Conservation (phyloP, 768 basidiomycete genomes). For the Naganishia onofrii region DNA sequence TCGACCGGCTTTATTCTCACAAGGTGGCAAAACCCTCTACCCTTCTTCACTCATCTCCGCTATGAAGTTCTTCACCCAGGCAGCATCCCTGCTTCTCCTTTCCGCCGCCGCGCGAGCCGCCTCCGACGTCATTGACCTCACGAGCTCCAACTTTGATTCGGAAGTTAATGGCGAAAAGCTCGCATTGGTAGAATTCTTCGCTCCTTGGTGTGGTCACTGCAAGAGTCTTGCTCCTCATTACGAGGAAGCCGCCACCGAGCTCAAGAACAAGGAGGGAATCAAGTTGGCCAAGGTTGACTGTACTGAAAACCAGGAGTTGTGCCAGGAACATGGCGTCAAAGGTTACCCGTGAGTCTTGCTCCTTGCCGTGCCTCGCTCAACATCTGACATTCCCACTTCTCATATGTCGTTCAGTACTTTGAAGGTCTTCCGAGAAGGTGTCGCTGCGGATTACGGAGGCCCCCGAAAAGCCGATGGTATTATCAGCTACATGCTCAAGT, state of each 20-base stretch:
- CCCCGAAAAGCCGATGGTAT: constrained; percentile 95
- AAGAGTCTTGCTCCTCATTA: constrained; percentile 89
- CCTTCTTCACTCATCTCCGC: not conserved
- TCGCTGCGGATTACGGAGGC: constrained; percentile 74
- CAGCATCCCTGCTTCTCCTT: constrained; percentile 18
- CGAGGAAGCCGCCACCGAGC: constrained; percentile 79
- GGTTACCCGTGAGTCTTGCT: constrained; percentile 79
- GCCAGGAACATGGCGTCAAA: constrained; percentile 78
- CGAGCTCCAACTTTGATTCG: constrained; percentile 65
- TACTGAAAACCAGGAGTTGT: constrained; percentile 87
- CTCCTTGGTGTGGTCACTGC: constrained; percentile 74
- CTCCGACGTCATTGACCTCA: constrained; percentile 81
- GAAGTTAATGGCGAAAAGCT: constrained; percentile 66
- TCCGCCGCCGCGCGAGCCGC: constrained; percentile 44
- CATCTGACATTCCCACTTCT: no score
- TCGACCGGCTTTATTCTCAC: not conserved
- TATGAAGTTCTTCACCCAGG: constrained; percentile 21
- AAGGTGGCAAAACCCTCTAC: not conserved
- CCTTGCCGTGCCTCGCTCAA: no score
- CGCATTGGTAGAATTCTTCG: constrained; percentile 74
- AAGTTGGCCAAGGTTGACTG: constrained; percentile 96
- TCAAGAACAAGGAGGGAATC: constrained; percentile 79
- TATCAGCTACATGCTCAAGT: constrained; percentile 95
- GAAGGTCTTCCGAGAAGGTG: constrained; percentile 87
- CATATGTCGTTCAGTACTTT: constrained; percentile 64